Evolutionary conservation across 140 eudicot species (phyloP).

Genomic region (Bidens hawaiensis): DNA sequence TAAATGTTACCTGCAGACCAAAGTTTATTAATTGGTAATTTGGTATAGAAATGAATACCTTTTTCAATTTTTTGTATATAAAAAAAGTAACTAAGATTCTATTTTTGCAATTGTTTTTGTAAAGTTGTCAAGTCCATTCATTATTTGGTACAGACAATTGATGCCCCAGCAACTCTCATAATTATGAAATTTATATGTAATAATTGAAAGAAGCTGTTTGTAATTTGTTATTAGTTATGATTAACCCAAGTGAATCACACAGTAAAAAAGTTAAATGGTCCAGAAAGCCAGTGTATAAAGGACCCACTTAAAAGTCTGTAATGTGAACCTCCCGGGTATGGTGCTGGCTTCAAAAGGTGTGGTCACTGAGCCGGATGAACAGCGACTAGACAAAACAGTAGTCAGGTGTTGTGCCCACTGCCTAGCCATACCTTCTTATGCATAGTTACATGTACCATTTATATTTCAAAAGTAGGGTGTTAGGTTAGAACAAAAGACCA

Average conservation of each 20-base stretch:
- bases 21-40: background rate
- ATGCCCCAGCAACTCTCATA: constrained; percentile 17
- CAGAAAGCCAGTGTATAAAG: background rate
- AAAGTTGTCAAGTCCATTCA: constrained; percentile 25
- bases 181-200: background rate
- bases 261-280: background rate
- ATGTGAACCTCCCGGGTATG: constrained; percentile 6
- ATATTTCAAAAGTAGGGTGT: too few relatives aligned
- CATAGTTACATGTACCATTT: too few relatives aligned
- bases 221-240: background rate
- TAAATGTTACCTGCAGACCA: constrained; percentile 16
- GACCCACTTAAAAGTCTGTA: background rate
- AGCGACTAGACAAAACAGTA: constrained; percentile 4
- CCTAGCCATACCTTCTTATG: background rate
- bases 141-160: constrained; percentile 24
- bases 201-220: too few relatives aligned
- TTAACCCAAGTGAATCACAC: constrained; percentile 2
- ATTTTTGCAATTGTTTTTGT: constrained; percentile 3
- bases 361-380: background rate
- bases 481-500: too few relatives aligned
- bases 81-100: background rate
- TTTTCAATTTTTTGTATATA: constrained; percentile 3
- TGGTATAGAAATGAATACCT: constrained; percentile 2
- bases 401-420: background rate
- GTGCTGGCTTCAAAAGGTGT: background rate